phyloP scores from a whole-genome alignment of 202 grass and related monocot species.

The Schoenoplectus triqueter region DNA sequence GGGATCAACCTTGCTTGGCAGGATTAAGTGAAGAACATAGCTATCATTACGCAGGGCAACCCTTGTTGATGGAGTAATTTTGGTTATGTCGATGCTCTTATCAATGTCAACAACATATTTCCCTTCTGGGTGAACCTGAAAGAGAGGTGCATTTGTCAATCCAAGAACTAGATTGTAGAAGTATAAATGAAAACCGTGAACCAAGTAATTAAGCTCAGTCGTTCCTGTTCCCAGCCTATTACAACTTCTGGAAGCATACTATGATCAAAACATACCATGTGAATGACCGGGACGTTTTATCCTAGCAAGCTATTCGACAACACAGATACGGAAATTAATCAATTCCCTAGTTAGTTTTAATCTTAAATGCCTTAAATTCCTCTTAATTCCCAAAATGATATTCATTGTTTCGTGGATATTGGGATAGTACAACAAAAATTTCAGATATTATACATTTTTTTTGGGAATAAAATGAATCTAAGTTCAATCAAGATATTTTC shows the following conservation, averaged over 20 bases:
- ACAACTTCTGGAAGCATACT: too few species aligned
- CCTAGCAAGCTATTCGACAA: background rate
- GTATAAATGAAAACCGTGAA: background rate
- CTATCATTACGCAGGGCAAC: conserved; percentile 98
- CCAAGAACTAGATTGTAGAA: background rate
- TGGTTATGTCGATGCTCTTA: conserved; percentile 96
- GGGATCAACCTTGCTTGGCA: conserved; percentile 98
- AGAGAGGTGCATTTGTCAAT: conserved; percentile 36
- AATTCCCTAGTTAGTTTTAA: background rate
- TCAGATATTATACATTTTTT: background rate
- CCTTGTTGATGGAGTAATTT: conserved; percentile 95
- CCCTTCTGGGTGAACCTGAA: conserved; percentile 94
- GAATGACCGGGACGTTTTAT: background rate
- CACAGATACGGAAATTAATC: background rate
- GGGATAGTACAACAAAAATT: background rate
- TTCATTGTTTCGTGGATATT: background rate
- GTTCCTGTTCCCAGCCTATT: background rate
- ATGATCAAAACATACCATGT: background rate
- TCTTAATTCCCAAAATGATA: background rate
- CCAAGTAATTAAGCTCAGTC: background rate
- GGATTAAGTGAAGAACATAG: conserved; percentile 87
- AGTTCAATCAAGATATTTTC: background rate
- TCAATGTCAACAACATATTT: conserved; percentile 98
- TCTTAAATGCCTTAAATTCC: background rate
- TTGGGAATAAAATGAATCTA: background rate